Base-by-base conservation (phyloP, 225 moss, liverwort and hornwort species). In the Bryum argenteum region DNA sequence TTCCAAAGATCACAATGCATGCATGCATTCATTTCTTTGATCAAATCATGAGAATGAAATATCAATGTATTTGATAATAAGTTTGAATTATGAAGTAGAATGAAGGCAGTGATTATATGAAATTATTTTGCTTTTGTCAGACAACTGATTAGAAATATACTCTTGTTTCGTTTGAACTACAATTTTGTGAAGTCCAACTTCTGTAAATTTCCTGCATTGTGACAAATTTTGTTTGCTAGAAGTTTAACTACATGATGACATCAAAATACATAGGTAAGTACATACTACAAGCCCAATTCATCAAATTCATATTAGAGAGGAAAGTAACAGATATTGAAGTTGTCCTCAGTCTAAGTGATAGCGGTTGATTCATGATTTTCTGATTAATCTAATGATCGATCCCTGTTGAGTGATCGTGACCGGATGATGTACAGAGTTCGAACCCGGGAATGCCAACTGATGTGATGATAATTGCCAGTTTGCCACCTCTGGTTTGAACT, bases 101-200 rank as follows among this genome's bases (percentile, higher is more conserved):
- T 80, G 76, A 80, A 76, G 10, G 51, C 76, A 80, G 67, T 76
- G 67, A 80, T 80, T 76, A 71, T 80, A 72, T 1, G 22, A n/a
- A 4, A 56, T 80, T 22, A 71, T 76, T 72, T 67, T 62, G 1
- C 0, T 67, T 72, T 26, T 72, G 67, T 80, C 67, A 80, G 72
- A 50, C 56, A 71, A 0, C 1, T 72, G 11, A 51, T 28, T 0
- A 6, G 1, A 63, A 62, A 0, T 18, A 33, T 22, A 62, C 2
- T 67, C 12, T 76, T 33, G 0, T 76, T 1, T 50, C 37, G 2
- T n/a, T 0, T 76, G 10, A 57, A 43, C 0, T 21, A 1, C 1
- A 50, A 26, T 33, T 80, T 80, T 41, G 22, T 67, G 67, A 63
- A 5, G 8, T 19, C 10, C 17, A 51, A 80, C 40, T 2, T 55